Base-by-base conservation (phyloP, 306 rosid genomes). In the Rosa chinensis region DNA sequence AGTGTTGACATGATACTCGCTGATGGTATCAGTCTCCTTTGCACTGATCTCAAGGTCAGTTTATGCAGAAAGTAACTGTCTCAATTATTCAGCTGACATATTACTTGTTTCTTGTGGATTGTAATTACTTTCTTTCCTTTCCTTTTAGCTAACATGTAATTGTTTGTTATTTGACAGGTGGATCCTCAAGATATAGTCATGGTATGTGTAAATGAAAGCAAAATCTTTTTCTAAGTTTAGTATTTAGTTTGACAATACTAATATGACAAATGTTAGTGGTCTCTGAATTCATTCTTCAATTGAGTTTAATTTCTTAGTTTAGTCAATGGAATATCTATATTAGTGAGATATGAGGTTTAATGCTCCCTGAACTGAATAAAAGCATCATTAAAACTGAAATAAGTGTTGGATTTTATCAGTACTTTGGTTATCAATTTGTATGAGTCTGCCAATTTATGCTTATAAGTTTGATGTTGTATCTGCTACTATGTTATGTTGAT, bases 121-220 rank as follows among this genome's bases (percentile, higher is more conserved):
- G 7, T 80, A 1, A 5, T 23, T 1, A 39, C 28, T 7, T 37
- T 11, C 25, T 63, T 49, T 37, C 28, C 13, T 63, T 58, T 79
- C 13, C 68, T 49, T 80, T 64, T 78, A 49, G 81, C 52, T 88
- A 83, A 77, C 83, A 53, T 45, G 69, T 52, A 5, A 56, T 39
- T 40, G 37, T 78, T 61, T 59, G 72, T 77, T 70, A 59, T 32
- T 81, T 74, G 84, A 80, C 93, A 96, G 99, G 99, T 95, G 90
- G 99, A 95, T 90, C 99, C 96, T 77, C 98, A 95, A 91, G 99
- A 95, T 82, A 93, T 96, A 28, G 98, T 96, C 76, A 96, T 89
- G 99, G 99, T 96, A 89, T 4, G 96, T 52, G 68, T 75, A 72
- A 81, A 76, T 40, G 58, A 75, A 77, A 66, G 39, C 11, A 42